These are phyloP conservation scores for Saturnispora mendoncae DNA, from an alignment of 805 yeast genomes.

Conservation along the genomic window DNA sequence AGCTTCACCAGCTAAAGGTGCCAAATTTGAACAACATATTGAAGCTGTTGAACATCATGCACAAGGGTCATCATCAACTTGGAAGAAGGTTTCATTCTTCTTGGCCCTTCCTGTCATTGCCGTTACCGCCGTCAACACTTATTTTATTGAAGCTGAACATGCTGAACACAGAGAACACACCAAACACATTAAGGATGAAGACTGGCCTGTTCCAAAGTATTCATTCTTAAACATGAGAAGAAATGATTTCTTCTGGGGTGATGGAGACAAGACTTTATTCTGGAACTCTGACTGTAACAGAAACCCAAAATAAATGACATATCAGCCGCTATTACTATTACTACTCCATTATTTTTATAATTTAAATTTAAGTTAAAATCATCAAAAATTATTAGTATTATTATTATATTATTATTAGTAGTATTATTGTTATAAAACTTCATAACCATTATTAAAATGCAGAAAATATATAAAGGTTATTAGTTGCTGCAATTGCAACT, in stretches of 20 bases:
- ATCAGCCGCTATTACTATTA: not conserved
- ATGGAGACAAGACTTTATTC: constrained; percentile 94
- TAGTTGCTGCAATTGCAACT: constrained; percentile 97
- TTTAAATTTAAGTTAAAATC: not conserved
- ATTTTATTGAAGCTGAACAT: constrained; percentile 76
- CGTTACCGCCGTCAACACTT: constrained; percentile 71
- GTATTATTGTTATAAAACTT: not conserved
- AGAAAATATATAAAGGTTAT: constrained; percentile 79
- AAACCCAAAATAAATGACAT: constrained; percentile 39
- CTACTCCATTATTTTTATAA: constrained; percentile 4
- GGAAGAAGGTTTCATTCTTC: constrained; percentile 78
- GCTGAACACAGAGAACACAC: constrained; percentile 81
- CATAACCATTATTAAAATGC: constrained; percentile 39
- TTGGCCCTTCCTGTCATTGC: constrained; percentile 79
- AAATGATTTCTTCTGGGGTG: constrained; percentile 95
- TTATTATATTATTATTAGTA: not conserved
- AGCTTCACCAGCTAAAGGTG: constrained; percentile 56
- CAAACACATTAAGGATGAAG: constrained; percentile 69
- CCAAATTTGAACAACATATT: constrained; percentile 52
- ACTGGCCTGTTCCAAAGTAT: constrained; percentile 78
- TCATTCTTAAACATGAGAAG: constrained; percentile 86
- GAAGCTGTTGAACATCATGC: constrained; percentile 77
- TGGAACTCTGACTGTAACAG: constrained; percentile 94
- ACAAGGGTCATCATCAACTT: constrained; percentile 57
- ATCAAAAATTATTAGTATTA: not conserved